These are phyloP conservation scores for Heracleum sosnowskyi DNA, from an alignment of 129 eudicot genomes.

Conservation along the genomic window DNA sequence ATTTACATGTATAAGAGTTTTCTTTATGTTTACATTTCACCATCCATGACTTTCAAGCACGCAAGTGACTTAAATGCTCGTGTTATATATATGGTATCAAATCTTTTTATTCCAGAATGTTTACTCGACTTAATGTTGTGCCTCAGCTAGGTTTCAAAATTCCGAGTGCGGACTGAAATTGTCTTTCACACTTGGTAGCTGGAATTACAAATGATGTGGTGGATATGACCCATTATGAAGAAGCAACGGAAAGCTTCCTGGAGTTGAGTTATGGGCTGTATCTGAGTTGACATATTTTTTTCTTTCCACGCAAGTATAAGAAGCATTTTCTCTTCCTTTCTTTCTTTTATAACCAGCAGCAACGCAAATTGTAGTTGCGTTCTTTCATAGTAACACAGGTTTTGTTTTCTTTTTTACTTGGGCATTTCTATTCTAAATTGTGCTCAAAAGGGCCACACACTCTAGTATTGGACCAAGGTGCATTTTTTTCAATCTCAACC, in stretches of 20 bases:
- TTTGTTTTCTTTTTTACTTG: too few relatives aligned
- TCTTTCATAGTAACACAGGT: too few relatives aligned
- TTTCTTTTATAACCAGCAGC: too few relatives aligned
- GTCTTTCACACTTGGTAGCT: constrained; percentile 96
- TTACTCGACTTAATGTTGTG: background rate
- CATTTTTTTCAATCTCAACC: background rate
- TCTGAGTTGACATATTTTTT: constrained; percentile 30
- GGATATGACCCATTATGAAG: constrained; percentile 83
- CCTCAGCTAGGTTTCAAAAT: constrained; percentile 68
- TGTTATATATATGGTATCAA: background rate
- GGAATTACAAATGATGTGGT: constrained; percentile 97
- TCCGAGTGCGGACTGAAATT: constrained; percentile 77
- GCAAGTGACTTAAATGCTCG: background rate
- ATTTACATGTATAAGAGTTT: too few relatives aligned
- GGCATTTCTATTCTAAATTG: too few relatives aligned
- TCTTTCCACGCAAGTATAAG: too few relatives aligned
- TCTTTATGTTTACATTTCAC: too few relatives aligned
- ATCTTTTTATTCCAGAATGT: background rate
- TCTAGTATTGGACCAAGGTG: background rate
- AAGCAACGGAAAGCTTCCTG: constrained; percentile 87
- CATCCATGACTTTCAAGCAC: too few relatives aligned
- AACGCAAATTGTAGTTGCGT: too few relatives aligned
- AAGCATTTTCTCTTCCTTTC: too few relatives aligned
- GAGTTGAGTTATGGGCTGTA: constrained; percentile 95
- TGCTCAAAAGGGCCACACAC: too few relatives aligned